Conservation (phyloP, 75 land plant genomes). For the Ceratopteris richardii region DNA sequence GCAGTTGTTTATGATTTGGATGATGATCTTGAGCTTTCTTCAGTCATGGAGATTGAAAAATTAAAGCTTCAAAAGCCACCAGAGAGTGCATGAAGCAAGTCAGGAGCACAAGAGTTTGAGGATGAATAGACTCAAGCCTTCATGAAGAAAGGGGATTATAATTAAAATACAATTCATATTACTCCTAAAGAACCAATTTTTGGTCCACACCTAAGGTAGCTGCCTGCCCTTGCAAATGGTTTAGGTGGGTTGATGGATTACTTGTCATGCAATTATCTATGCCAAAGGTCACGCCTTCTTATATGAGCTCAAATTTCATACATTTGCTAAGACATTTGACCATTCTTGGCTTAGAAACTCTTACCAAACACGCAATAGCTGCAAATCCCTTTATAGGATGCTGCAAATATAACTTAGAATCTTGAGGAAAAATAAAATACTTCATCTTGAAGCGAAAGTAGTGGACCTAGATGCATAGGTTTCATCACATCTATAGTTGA, state of each 20-base stretch:
- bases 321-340: constrained; percentile 16
- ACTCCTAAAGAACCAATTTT: constrained; percentile 8
- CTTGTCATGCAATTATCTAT: constrained; percentile 19
- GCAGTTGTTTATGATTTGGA: not conserved
- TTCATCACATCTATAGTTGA: too few relatives aligned
- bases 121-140: constrained; percentile 22
- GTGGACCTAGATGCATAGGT: too few relatives aligned
- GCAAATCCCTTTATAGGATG: constrained; percentile 32
- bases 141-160: constrained; percentile 17
- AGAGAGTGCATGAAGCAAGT: constrained; percentile 15
- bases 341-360: constrained; percentile 14
- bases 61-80: constrained; percentile 22
- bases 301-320: constrained; percentile 21
- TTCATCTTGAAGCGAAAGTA: too few relatives aligned
- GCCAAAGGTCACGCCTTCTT: constrained; percentile 22
- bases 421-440: not conserved
- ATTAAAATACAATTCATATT: constrained; percentile 5
- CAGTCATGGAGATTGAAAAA: constrained; percentile 14
- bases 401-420: constrained; percentile 17
- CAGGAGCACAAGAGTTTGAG: constrained; percentile 15
- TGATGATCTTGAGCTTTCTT: constrained; percentile 10
- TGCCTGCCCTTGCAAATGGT: constrained; percentile 16
- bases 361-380: constrained; percentile 12
- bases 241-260: constrained; percentile 6
- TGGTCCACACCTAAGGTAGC: not conserved